Percentiles rank a stretch among this genome's conserved stretches.
phyloP scores from a whole-genome alignment of 1,284 basidiomycete genomes.

The Tylopilus orsonianus region DNA sequence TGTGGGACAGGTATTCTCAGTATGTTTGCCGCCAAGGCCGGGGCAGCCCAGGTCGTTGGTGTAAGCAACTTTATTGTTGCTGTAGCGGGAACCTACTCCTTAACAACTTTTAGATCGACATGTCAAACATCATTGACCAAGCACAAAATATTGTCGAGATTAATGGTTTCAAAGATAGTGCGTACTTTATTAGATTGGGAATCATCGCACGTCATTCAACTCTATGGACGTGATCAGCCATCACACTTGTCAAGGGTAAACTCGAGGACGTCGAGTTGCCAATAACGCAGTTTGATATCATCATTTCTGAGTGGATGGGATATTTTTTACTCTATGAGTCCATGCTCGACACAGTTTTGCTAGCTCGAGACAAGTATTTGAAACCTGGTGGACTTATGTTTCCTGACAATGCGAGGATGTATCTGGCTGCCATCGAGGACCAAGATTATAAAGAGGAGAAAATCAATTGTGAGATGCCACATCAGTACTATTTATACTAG shows the following conservation, averaged over 20 bases:
- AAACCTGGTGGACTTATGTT: constrained; percentile 91
- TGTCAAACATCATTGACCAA: constrained; percentile 99
- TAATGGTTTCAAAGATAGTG: constrained; percentile 94
- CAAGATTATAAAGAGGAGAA: constrained; percentile 99
- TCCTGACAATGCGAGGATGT: constrained; percentile 93
- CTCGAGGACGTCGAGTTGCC: constrained; percentile 90
- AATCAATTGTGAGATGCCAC: constrained; percentile 76
- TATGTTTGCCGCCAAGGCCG: constrained; percentile 99
- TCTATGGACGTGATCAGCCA: constrained; percentile 51
- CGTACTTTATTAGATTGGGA: constrained; percentile 35
- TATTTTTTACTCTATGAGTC: constrained; percentile 97
- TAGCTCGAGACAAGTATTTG: constrained; percentile 96
- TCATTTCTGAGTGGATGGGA: constrained; percentile 99
- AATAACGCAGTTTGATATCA: constrained; percentile 92
- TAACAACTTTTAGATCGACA: constrained; percentile 76
- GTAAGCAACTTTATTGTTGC: constrained; percentile 44
- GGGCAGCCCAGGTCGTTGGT: constrained; percentile 94
- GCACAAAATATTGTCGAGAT: constrained; percentile 95
- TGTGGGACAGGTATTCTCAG: constrained; percentile 98
- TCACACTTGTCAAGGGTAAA: constrained; percentile 97
- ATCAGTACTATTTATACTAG: background rate
- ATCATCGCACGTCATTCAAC: constrained; percentile 4
- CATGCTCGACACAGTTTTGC: constrained; percentile 98
- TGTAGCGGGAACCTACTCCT: constrained; percentile 8
- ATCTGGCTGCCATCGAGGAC: constrained; percentile 97